Evolutionary conservation across 2,329 filamentous ascomycete genomes (phyloP).

Genomic region (Aspergillus oerlinghausenensis): DNA sequence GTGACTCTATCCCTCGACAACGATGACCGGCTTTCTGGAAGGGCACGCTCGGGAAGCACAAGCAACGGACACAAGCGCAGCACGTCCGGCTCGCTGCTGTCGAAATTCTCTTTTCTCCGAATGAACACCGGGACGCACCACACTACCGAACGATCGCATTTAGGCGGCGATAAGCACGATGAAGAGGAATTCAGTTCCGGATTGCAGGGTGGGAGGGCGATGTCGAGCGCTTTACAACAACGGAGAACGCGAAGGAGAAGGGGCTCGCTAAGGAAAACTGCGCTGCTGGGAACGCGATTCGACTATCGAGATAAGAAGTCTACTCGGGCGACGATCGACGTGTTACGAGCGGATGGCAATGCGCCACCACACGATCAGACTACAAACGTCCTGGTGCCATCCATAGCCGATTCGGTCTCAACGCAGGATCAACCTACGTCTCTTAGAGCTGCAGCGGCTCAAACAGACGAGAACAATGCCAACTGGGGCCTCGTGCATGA

Average conservation of each 20-base stretch:
- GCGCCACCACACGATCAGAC: constrained; percentile 6
- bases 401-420: constrained; percentile 9
- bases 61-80: constrained; percentile 47
- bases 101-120: constrained; percentile 66
- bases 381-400: constrained; percentile 7
- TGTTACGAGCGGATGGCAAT: constrained; percentile 14
- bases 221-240: constrained; percentile 47
- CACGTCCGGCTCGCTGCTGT: constrained; percentile 62
- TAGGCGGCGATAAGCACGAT: constrained; percentile 21
- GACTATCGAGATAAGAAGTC: constrained; percentile 32
- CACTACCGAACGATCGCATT: constrained; percentile 25
- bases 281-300: constrained; percentile 61
- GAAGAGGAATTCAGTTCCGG: constrained; percentile 25
- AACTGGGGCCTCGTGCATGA: constrained; percentile 16
- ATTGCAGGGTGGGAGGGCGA: constrained; percentile 45
- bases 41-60: constrained; percentile 30
- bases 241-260: constrained; percentile 64
- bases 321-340: constrained; percentile 9
- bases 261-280: constrained; percentile 82
- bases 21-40: constrained; percentile 20
- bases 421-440: constrained; percentile 9
- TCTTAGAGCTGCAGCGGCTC: constrained; percentile 14
- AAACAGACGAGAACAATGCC: constrained; percentile 1
- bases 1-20: constrained; percentile 24
- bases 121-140: constrained; percentile 37